Evolutionary conservation across 805 yeast species (phyloP).

Genomic region (Candida hungchunana): DNA sequence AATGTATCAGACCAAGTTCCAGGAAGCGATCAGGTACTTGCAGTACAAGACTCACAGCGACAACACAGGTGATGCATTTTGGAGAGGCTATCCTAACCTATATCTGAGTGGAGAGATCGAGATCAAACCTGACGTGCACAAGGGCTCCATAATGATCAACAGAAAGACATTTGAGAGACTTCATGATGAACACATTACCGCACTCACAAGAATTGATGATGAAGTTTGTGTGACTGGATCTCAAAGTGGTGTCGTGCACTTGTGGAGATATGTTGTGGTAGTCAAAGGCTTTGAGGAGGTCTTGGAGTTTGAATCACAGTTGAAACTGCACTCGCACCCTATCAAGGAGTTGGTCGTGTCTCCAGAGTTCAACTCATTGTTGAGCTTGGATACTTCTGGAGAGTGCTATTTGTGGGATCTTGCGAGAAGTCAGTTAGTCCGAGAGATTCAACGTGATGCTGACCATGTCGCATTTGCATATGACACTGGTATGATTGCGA

Average conservation of each 20-base stretch:
- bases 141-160: conserved; percentile 24
- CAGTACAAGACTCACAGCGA: conserved; percentile 39
- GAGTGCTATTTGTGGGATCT: conserved; percentile 62
- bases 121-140: conserved; percentile 19
- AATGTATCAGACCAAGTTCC: conserved; percentile 40
- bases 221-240: conserved; percentile 35
- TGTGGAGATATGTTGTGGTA: conserved; percentile 39
- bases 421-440: conserved; percentile 45
- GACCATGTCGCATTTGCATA: conserved; percentile 43
- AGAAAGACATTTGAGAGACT: conserved; percentile 27
- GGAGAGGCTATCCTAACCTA: conserved; percentile 47
- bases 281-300: conserved; percentile 21
- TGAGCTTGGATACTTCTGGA: conserved; percentile 55
- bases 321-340: conserved; percentile 54
- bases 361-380: conserved; percentile 47
- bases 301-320: conserved; percentile 38
- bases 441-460: conserved; percentile 30
- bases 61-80: conserved; percentile 30
- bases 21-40: conserved; percentile 38
- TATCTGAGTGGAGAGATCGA: conserved; percentile 26
- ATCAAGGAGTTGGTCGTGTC: conserved; percentile 46
- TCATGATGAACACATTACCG: conserved; percentile 30
- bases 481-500: conserved; percentile 50
- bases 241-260: conserved; percentile 54
- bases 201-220: conserved; percentile 25